Percentiles rank a stretch among this genome's conserved stretches.
These are phyloP conservation scores for Coemansia asiatica DNA, from an alignment of 192 early-diverging fungal genomes.

Conservation along the genomic window DNA sequence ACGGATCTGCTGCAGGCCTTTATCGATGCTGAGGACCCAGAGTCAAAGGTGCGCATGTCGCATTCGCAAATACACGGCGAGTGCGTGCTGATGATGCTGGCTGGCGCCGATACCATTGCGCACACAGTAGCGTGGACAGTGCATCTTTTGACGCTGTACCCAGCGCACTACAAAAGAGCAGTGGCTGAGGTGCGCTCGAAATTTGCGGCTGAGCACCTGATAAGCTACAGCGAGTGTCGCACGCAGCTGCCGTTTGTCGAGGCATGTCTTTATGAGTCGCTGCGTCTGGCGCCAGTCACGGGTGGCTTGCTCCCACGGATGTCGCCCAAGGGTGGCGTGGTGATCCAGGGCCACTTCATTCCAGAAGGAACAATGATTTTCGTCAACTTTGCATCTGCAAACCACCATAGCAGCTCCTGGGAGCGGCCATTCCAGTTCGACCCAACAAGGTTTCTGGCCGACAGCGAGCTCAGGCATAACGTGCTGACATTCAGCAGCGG, in stretches of 20 bases:
- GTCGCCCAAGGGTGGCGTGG: constrained; percentile 33
- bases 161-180: constrained; percentile 16
- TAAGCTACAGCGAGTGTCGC: constrained; percentile 26
- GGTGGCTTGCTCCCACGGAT: constrained; percentile 29
- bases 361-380: constrained; percentile 30
- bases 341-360: constrained; percentile 30
- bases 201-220: constrained; percentile 15
- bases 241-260: constrained; percentile 40
- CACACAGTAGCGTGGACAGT: constrained; percentile 45
- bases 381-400: constrained; percentile 28
- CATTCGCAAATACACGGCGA: constrained; percentile 46
- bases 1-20: constrained; percentile 49
- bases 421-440: constrained; percentile 26
- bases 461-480: constrained; percentile 28
- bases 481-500: constrained; percentile 40
- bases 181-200: constrained; percentile 28
- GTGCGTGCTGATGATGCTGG: constrained; percentile 47
- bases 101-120: constrained; percentile 33
- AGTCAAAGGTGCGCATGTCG: constrained; percentile 44
- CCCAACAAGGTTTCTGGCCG: constrained; percentile 26
- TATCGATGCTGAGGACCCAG: constrained; percentile 51
- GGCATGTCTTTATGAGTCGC: constrained; percentile 40
- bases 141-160: constrained; percentile 37
- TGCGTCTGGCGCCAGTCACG: constrained; percentile 41
- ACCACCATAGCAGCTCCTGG: constrained; percentile 36